Base-by-base conservation (phyloP, 208 protist species). In the Balamuthia mandrillaris region DNA sequence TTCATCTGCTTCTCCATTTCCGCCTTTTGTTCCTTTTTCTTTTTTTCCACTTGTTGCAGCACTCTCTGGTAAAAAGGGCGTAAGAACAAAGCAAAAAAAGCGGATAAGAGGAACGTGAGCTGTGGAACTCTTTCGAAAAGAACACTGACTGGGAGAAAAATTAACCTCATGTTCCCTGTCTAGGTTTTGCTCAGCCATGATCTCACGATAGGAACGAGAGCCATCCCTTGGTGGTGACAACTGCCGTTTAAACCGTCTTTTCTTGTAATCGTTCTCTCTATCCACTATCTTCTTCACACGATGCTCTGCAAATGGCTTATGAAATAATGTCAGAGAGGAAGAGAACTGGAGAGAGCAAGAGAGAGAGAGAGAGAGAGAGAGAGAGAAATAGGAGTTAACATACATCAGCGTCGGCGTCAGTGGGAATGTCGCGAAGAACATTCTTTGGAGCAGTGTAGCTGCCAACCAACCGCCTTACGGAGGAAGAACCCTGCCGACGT, bases 21-120 rank as follows among this genome's bases (percentile, higher is more conserved):
- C 75, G 60, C 75, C 39, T 83, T 83, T 42, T 83, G 39, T 37
- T 83, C 39, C 29, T 83, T 83, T 54, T 83, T 83, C 52, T 83
- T 83, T 39, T 83, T 83, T 47, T 83, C 75, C 56, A 83, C 75
- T 42, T 83, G 52, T 2, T 37, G 75, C 16, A 83, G 51, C 49
- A 83, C 75, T 9, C 75, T 4, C 75, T 83, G 52, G 27, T 18
- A 72, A 16, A 72, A 16, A 72, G 5, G n/a, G 18, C 37, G 29
- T n/a, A 21, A 61, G 7, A 35, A 6, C 6, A 6, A 31, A 6
- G 58, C 29, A 3, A 4, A 5, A 4, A 68, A 18, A 31, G n/a
- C 21, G 27, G 42, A 18, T 44, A 6, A 6, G 6, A 18, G 5
- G 54, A 12, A 21, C n/a, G 54, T 29, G 12, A 5, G 7, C 18